Conservation (phyloP, 2,329 filamentous ascomycete genomes). For the Thelonectria discophora region DNA sequence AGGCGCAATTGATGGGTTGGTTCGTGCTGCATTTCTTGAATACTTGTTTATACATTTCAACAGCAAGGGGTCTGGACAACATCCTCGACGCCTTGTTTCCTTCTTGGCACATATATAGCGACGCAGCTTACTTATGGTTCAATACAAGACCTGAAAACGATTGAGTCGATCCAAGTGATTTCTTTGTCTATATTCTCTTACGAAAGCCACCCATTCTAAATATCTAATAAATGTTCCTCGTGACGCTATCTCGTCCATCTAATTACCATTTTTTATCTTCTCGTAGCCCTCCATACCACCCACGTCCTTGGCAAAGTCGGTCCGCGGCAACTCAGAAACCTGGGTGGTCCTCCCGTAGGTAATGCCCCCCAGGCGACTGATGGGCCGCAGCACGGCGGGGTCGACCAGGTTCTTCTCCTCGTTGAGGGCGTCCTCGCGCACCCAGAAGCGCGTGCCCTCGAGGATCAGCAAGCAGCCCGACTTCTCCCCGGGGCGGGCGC, state of each 20-base stretch:
- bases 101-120: background rate
- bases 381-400: constrained; percentile 76
- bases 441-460: constrained; percentile 90
- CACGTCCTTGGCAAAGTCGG: constrained; percentile 63
- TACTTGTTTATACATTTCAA: background rate
- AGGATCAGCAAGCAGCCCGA: constrained; percentile 78
- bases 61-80: background rate
- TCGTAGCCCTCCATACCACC: constrained; percentile 64
- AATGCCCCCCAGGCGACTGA: constrained; percentile 85
- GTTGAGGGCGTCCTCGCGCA: constrained; percentile 85
- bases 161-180: background rate
- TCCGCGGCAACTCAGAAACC: constrained; percentile 75
- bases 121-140: background rate
- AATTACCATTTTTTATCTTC: constrained; percentile 53
- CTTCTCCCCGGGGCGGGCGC: constrained; percentile 74
- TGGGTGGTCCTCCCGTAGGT: constrained; percentile 79
- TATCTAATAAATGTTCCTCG: too few relatives aligned
- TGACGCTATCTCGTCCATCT: constrained; percentile 6
- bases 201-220: too few relatives aligned
- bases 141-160: background rate
- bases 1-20: too few relatives aligned
- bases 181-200: background rate
- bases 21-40: background rate
- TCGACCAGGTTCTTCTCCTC: constrained; percentile 79
- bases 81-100: background rate